Evolutionary conservation across 345 rosid genomes (phyloP).

Genomic region (Populus alba): DNA sequence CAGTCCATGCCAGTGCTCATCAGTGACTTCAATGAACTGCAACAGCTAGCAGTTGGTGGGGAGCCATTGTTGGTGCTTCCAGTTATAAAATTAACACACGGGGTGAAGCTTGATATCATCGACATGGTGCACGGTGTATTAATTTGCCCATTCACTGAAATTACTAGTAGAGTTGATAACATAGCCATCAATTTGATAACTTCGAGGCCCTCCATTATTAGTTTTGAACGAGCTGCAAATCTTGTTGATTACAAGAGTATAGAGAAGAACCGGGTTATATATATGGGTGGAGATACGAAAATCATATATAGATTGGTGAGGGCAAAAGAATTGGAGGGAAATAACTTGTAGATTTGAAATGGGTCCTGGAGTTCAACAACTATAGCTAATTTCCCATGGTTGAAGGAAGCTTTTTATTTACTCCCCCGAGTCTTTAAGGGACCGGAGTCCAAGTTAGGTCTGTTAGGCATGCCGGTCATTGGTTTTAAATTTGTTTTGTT

Average conservation of each 20-base stretch:
- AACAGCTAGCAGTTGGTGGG: conserved; percentile 62
- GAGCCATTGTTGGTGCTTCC: conserved; percentile 62
- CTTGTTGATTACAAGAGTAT: background rate
- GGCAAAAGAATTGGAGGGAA: conserved; percentile 14
- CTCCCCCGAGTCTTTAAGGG: background rate
- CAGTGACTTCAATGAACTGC: conserved; percentile 53
- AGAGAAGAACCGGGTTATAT: background rate
- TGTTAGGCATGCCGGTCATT: conserved; percentile 21
- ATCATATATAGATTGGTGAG: conserved; percentile 18
- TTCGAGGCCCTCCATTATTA: conserved; percentile 23
- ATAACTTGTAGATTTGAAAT: conserved; percentile 29
- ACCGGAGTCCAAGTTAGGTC: conserved; percentile 18
- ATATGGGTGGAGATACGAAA: conserved; percentile 1
- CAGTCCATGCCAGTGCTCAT: conserved; percentile 54
- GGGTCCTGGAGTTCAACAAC: conserved; percentile 47
- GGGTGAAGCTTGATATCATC: conserved; percentile 73
- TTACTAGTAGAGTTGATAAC: conserved; percentile 18
- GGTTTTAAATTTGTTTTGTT: background rate
- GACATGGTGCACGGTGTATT: conserved; percentile 76
- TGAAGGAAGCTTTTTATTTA: conserved; percentile 11
- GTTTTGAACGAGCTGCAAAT: background rate
- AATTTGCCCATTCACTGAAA: conserved; percentile 56
- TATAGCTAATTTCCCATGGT: conserved; percentile 17
- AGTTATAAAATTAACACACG: conserved; percentile 72
- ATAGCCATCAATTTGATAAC: conserved; percentile 20